Base-by-base conservation (phyloP, 2,329 filamentous ascomycete species). In the Pochonia chlamydosporia region DNA sequence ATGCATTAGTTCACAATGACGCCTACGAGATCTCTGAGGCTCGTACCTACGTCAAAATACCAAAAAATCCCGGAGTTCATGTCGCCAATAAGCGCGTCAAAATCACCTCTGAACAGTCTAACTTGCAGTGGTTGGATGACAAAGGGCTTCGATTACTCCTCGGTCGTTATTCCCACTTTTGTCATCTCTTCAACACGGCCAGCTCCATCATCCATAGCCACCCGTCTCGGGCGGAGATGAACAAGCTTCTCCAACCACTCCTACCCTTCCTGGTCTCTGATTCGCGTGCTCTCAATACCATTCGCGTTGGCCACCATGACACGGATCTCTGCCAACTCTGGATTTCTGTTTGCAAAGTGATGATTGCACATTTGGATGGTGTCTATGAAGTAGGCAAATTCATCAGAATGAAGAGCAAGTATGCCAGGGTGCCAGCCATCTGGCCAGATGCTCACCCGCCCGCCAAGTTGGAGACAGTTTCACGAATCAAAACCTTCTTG, bases 351-450 rank as follows among this genome's bases (percentile, higher is more conserved):
- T 52, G 56, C 39, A 36, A 48, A 36, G 47, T 54, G n/a, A 49
- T 52, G 21, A 54, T 59, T 10, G 37, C 47, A 11, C 48, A 51
- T 10, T 42, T 63, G 23, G 52, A 58, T 45, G 53, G 43, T 6
- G 43, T 64, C 13, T 64, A 64, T 46, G 53, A 61, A 44, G 56
- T 62, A 24, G 52, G 55, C 14, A 49, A 50, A 37, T 57, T 64
- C 24, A 52, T 62, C 50, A 60, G 56, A 35, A 52, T 56, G 40
- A 55, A 57, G 40, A 51, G 62, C 18, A 53, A 44, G 18, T 44
- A 61, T 20, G 33, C 54, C 40, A 42, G 23, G 5, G 59, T 63
- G 13, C 61, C 60, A 7, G 40, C 48, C n/a, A 40, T 43, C 6
- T 43, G 36, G 41, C 60, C 31, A 55, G 60, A 18, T 59, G 62